Conservation (phyloP, 73 alveolate species). For the Paramecium bursaria region DNA sequence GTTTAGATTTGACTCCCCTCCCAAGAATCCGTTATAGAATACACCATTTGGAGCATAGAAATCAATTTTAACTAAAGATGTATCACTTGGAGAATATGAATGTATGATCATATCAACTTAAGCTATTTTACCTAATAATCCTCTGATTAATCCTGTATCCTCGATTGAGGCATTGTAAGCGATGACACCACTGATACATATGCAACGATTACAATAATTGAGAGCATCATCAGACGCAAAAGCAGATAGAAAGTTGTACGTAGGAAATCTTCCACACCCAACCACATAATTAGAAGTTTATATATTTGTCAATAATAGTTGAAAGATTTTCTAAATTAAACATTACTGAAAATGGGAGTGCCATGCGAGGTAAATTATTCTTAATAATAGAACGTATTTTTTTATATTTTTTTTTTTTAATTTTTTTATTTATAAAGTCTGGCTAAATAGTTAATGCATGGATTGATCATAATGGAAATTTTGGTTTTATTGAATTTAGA, state of each 20-base stretch:
- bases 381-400: no score
- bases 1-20: conserved; percentile 69
- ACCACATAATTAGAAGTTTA: conserved; percentile 65
- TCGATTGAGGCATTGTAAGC: conserved; percentile 52
- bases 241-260: conserved; percentile 91
- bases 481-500: conserved; percentile 96
- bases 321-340: conserved; percentile 43
- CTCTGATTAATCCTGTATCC: conserved; percentile 32
- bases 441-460: conserved; percentile 87
- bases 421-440: conserved; percentile 68
- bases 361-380: no score
- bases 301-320: neutral
- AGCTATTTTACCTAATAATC: conserved; percentile 58
- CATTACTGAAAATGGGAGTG: conserved; percentile 47
- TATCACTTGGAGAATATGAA: conserved; percentile 46
- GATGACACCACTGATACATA: conserved; percentile 51
- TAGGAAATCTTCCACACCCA: conserved; percentile 94
- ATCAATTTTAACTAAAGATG: neutral
- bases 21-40: conserved; percentile 58
- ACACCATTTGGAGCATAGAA: conserved; percentile 31
- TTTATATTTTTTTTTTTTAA: neutral
- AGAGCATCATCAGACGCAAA: conserved; percentile 70
- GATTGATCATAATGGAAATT: conserved; percentile 84
- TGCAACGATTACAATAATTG: conserved; percentile 47
- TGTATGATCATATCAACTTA: neutral